Base-by-base conservation (phyloP, 176 grass and related monocot genomes). In the Poa annua region DNA sequence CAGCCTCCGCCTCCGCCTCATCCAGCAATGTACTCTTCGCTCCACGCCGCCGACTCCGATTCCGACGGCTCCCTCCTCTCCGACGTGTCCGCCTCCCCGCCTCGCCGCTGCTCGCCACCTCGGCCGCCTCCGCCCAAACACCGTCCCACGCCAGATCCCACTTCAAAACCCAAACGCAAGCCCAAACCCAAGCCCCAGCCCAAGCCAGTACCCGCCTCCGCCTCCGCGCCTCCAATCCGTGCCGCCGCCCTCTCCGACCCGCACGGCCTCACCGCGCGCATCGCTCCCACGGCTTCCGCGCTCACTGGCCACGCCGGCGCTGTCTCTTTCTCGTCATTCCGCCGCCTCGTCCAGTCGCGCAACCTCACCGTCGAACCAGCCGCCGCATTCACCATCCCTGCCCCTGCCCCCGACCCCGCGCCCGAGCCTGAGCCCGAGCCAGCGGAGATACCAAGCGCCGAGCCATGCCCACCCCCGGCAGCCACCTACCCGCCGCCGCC, bases 21-120 rank as follows among this genome's bases (percentile, higher is more conserved):
- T 21, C 35, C 41, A 21, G 15, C 59, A 54, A 94, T 71, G 85
- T 73, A 78, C 47, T 88, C 74, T 36, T 69, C 81, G 4, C 34
- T n/a, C 17, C 56, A 26, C 26, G 79, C 29, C 51, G 88, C 88
- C 69, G 92, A 86, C 29, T 95, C 92, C 6, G 92, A 91, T 11
- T 95, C 92, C 11, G 90, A 94, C n/a, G 92, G 75, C 11, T 92
- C 90, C 67, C 89, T 88, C 81, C 78, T 90, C 76, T 94, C 92
- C 72, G 85, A 80, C 68, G 80, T 95, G 39, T 95, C 96, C 51
- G 77, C 77, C 33, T 93, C 92, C 32, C 91, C 92, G 17, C 80
- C 89, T 7, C 87, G 83, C 55, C 51, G 69, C 61, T 47, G 85
- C 60, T 24, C 79, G 10, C 78, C 77, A 8, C 84, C 85, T 56